phyloP scores from a whole-genome alignment of 331 rosid genomes.

The Pyracantha coccinea region DNA sequence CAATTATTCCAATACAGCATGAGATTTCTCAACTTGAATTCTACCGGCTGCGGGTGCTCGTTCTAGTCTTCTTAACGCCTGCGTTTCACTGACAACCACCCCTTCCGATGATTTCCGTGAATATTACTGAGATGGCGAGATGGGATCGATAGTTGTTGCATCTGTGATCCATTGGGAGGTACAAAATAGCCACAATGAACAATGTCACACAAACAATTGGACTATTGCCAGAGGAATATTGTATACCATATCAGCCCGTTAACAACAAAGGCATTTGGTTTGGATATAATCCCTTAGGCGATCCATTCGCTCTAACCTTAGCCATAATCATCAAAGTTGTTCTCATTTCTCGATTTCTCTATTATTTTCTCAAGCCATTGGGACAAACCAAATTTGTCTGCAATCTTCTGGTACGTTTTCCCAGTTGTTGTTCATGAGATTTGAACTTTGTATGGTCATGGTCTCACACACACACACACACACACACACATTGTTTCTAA shows the following conservation, averaged over 20 bases:
- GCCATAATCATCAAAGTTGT: slow-evolving; percentile 1
- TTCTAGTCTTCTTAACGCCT: no score
- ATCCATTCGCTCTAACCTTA: slow-evolving; percentile 17
- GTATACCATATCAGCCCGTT: neutral
- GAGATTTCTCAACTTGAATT: no score
- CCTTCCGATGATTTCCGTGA: no score
- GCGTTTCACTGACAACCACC: no score
- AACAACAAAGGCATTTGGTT: slow-evolving; percentile 23
- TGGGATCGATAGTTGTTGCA: neutral
- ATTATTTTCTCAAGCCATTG: slow-evolving; percentile 31
- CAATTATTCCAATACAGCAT: no score
- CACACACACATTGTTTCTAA: neutral
- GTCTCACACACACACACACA: no score
- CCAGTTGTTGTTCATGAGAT: slow-evolving; percentile 15
- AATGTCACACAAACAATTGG: neutral
- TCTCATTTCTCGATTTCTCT: neutral
- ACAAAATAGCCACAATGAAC: neutral
- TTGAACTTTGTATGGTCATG: neutral
- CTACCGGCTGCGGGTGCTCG: no score
- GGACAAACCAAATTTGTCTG: slow-evolving; percentile 34
- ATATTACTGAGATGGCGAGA: no score
- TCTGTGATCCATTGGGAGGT: neutral
- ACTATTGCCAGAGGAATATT: neutral
- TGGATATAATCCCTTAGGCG: slow-evolving; percentile 19
- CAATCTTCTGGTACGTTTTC: slow-evolving; percentile 22